Evolutionary conservation across 2,329 filamentous ascomycete genomes (phyloP), one percentile per base, ranked within the genome.

Genomic region (Byssoonygena ceratinophila): DNA sequence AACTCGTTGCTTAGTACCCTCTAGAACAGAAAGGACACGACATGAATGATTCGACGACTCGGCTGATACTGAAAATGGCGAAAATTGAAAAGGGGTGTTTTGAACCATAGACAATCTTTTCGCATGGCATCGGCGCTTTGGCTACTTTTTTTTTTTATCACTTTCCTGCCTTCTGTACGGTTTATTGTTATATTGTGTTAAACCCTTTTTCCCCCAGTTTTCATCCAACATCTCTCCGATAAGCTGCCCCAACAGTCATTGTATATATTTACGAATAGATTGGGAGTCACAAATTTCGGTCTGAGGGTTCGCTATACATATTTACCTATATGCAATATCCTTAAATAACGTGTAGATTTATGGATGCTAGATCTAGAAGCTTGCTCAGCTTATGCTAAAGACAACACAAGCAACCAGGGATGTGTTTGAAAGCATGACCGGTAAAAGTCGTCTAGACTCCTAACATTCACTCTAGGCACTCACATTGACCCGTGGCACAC

Each of bases 401-500:
- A n/a, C n/a, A n/a, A n/a, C n/a, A n/a, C n/a, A n/a, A n/a, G n/a
- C n/a, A n/a, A n/a, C n/a, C n/a, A n/a, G n/a, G n/a, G n/a, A n/a
- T n/a, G n/a, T n/a, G n/a, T n/a, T n/a, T n/a, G n/a, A n/a, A n/a
- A n/a, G n/a, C n/a, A n/a, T n/a, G n/a, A n/a, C n/a, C n/a, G n/a
- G n/a, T n/a, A n/a, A n/a, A n/a, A n/a, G n/a, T n/a, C n/a, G n/a
- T n/a, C n/a, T n/a, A n/a, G n/a, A n/a, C 27, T 29, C n/a, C 37
- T 16, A 27, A 40, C 3, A 2, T 8, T 41, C 36, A 41, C 9
- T 22, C 14, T 1, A 32, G 23, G 32, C 45, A 47, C 14, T 46
- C 7, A 58, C 71, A 74, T 14, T 52, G 54, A 6, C 69, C 70
- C 36, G 58, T 65, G 4, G 71, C 71, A 64, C 71, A 74, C 23